Base-by-base conservation (phyloP, 140 eudicot species). In the Cichorium intybus region DNA sequence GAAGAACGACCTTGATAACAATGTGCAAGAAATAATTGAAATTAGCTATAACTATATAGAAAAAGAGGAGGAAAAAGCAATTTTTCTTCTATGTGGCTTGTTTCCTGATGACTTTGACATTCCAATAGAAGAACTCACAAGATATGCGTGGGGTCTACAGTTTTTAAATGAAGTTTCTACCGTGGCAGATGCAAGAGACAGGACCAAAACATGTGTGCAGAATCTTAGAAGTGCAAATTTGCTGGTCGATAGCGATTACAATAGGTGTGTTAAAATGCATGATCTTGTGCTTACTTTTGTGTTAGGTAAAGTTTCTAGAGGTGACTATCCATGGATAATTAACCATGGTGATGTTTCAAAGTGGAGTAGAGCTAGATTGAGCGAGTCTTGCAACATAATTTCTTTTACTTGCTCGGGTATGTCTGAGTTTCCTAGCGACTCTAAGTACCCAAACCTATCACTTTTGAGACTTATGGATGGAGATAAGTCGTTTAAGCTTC, bases 51-150 rank as follows among this genome's bases (percentile, higher is more conserved):
- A 29, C 11, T 18, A 20, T 24, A 7, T 51, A 3, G 3, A 29
- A 49, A 26, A 15, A 20, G 72, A 49, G 22, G 61, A 66, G 39
- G 26, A 20, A 12, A 49, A 51, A 29, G 14, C 20, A 6, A 48
- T 52, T 41, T 66, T 46, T 35, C 15, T 50, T 10, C 43, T 46
- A 2, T 66, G 72, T 35, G 53, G 49, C 43, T 53, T 66, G 21
- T 66, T 66, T 50, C 72, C 62, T 2, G 48, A 66, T 28, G 72
- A 47, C 22, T 66, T 12, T 51, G 50, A 66, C 31, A 59, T 66
- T 16, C 60, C n/a, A 35, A 11, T 66, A 24, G 72, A 66, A 18
- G 72, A 66, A 27, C 22, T 66, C 31, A 31, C 26, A 34, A 50
- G 72, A 33, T 66, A 66, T 49, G 72, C 47, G 3, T 48, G 35